Percentiles rank a stretch among this genome's conserved stretches.
phyloP scores from a whole-genome alignment of 208 protist genomes.

The Wallacemonas sp. region DNA sequence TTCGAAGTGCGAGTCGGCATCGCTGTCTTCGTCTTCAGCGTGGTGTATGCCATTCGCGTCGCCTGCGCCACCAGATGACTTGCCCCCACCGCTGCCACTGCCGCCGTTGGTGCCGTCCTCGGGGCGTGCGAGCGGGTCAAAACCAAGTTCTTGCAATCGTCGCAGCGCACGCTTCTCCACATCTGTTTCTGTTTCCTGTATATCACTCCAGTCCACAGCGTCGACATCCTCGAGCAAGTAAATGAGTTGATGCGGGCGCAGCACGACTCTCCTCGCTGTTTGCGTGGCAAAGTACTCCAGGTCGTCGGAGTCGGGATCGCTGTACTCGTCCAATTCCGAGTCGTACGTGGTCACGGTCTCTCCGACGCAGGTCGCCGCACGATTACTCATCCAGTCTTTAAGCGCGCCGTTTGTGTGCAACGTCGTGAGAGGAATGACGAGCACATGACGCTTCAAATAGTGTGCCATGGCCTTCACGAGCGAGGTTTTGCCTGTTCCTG shows the following conservation, averaged over 20 bases:
- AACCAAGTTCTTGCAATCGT: not conserved
- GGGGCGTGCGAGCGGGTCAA: not conserved
- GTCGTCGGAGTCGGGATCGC: not conserved
- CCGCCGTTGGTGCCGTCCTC: too few species aligned
- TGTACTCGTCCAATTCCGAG: slow-evolving; percentile 9
- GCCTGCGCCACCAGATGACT: too few species aligned
- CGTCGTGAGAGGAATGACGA: slow-evolving; percentile 63
- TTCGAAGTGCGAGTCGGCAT: not conserved
- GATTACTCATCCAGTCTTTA: slow-evolving; percentile 49
- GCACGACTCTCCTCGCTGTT: slow-evolving; percentile 12
- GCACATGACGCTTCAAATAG: slow-evolving; percentile 67
- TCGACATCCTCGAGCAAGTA: slow-evolving; percentile 89
- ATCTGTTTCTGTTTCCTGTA: slow-evolving; percentile 16
- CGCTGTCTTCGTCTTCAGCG: not conserved
- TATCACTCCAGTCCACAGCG: slow-evolving; percentile 32
- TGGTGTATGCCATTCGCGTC: not conserved
- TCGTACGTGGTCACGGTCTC: slow-evolving; percentile 13
- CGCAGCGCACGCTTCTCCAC: not conserved
- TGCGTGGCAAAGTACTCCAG: not conserved
- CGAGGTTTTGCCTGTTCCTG: slow-evolving; percentile 94
- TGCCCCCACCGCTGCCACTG: too few species aligned
- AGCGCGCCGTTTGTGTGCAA: slow-evolving; percentile 75
- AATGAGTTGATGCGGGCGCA: slow-evolving; percentile 54
- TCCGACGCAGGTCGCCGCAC: slow-evolving; percentile 25
- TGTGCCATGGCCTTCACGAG: slow-evolving; percentile 85